Percentiles rank a stretch among this genome's conserved stretches.
Conservation (phyloP, 441 rosid species). For the Eruca vesicaria region DNA sequence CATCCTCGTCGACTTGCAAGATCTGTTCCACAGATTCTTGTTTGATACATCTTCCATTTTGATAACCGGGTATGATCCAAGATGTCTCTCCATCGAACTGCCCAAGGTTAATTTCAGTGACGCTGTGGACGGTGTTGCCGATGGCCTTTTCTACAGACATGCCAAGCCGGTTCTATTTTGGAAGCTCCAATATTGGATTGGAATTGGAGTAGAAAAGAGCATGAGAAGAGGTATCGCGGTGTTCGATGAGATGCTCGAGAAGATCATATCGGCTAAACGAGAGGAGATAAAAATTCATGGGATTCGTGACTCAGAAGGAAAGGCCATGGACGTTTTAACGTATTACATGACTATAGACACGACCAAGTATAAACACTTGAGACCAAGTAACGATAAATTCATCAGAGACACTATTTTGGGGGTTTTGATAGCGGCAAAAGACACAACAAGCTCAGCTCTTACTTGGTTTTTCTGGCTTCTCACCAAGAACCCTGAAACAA, state of each 20-base stretch:
- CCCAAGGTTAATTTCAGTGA: constrained; percentile 29
- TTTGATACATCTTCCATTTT: constrained; percentile 13
- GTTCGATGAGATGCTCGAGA: constrained; percentile 2
- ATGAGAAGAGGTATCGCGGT: constrained; percentile 23
- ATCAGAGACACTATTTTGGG: background rate
- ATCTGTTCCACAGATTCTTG: constrained; percentile 26
- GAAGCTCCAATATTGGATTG: constrained; percentile 34
- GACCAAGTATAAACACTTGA: constrained; percentile 1
- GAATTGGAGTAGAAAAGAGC: constrained; percentile 41
- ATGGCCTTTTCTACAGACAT: constrained; percentile 38
- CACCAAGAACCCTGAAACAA: constrained; percentile 4
- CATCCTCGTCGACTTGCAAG: constrained; percentile 13
- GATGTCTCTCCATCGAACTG: constrained; percentile 31
- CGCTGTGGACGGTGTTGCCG: constrained; percentile 35
- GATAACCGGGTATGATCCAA: constrained; percentile 38
- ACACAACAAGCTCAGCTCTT: constrained; percentile 8
- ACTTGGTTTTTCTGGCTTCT: constrained; percentile 9
- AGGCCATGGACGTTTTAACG: constrained; percentile 24
- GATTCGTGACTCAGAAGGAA: background rate
- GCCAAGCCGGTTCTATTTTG: constrained; percentile 28
- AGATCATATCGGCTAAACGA: constrained; percentile 28
- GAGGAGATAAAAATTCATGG: constrained; percentile 20
- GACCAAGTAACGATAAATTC: background rate
- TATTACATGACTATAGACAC: constrained; percentile 28
- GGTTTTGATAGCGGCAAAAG: background rate